Base-by-base conservation (phyloP, 208 protist species). In the Trypanosoma cruzi region DNA sequence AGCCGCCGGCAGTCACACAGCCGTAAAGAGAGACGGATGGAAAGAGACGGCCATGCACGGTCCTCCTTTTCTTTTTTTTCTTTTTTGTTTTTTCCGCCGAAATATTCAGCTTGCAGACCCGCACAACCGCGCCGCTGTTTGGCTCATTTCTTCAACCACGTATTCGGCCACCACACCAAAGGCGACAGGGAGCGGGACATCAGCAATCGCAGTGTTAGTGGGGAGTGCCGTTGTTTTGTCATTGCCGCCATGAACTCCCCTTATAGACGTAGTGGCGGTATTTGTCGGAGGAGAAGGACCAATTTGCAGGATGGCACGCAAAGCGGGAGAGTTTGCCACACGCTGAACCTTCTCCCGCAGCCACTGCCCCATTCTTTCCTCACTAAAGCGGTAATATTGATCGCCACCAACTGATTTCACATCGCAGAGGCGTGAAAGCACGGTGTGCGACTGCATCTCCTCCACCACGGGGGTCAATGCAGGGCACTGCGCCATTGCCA, bases 101-200 rank as follows among this genome's bases (percentile, higher is more conserved):
- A 22, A 11, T 50, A 14, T 42, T 46, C 42, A 31, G 44, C 59
- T 55, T 24, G 18, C 48, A 6, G 84, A 14, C 0, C 82, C 84
- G 31, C 81, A 87, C 20, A 85, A 71, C 10, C 36, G 46, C 2
- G 75, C 58, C 24, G 83, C 57, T n/a, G 49, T 78, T 0, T n/a
- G 31, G 24, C 71, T 69, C n/a, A 89, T 58, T 1, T 71, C 56
- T 14, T 81, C 71, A 6, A 83, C 79, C 20, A 90, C 63, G 68
- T 94, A 94, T 74, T 94, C 88, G 20, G 75, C 64, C 10, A 94
- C 84, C 29, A 91, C 72, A 20, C 70, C 76, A 22, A 83, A 84
- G 2, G 80, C 78, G 22, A 86, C 60, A 0, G 71, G 20, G 49
- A 85, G 24, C 22, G 85, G 81, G 22, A 91, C 83, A 22, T 70